Evolutionary conservation across 2,329 filamentous ascomycete genomes (phyloP), one percentile per base, ranked within the genome.

Genomic region (Trichoderma oligosporum): DNA sequence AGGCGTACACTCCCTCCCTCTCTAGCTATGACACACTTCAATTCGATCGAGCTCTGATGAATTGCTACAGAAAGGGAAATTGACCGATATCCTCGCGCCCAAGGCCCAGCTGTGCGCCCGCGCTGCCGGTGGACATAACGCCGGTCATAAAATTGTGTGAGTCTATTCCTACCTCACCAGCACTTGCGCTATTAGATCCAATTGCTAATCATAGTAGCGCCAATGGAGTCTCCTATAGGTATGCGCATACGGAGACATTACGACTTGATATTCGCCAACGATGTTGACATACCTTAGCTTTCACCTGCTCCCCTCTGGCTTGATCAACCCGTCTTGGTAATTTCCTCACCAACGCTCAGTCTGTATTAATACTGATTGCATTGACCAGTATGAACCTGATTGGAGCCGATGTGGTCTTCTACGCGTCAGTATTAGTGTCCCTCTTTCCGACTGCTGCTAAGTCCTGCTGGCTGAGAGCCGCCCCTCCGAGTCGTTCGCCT

Each of bases 321-420:
- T 92, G 60, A 78, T 92, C 63, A 89, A 87, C 68, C 85, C 87
- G n/a, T n/a, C n/a, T n/a, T n/a, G n/a, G n/a, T n/a, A n/a, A n/a
- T n/a, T n/a, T n/a, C n/a, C n/a, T n/a, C n/a, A n/a, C n/a, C n/a
- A n/a, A n/a, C n/a, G n/a, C n/a, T n/a, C n/a, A n/a, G n/a, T n/a
- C n/a, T n/a, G n/a, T n/a, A n/a, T n/a, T n/a, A n/a, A n/a, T n/a
- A n/a, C n/a, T n/a, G n/a, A n/a, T n/a, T n/a, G n/a, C n/a, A n/a
- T n/a, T n/a, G n/a, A n/a, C n/a, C n/a, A n/a, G n/a, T n/a, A n/a
- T n/a, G 65, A 92, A 91, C 74, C 76, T 92, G 57, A 87, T 92
- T 68, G 88, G 87, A 58, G 86, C 85, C 47, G 86, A 79, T 44
- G 81, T 82, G 33, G 82, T 89, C 60, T 84, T 90, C 63, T 82